phyloP scores from a whole-genome alignment of 2,329 filamentous ascomycete species.

The Fonsecaea monophora region DNA sequence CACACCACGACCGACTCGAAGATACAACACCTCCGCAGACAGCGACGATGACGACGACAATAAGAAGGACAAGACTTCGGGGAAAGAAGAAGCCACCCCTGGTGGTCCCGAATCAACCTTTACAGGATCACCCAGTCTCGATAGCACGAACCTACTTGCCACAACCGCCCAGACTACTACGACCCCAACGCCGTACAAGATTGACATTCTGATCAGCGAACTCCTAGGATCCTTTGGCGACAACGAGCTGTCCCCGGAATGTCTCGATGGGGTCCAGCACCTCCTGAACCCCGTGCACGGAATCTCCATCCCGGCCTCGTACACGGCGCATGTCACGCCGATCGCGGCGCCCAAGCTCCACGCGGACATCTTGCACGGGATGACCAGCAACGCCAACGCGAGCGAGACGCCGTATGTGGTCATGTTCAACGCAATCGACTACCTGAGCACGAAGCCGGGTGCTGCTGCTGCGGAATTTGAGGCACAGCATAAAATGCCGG shows the following conservation, averaged over 20 bases:
- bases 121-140: conserved; percentile 61
- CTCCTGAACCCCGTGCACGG: conserved; percentile 80
- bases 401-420: conserved; percentile 95
- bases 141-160: conserved; percentile 30
- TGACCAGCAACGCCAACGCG: conserved; percentile 67
- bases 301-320: conserved; percentile 91
- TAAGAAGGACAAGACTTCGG: conserved; percentile 41
- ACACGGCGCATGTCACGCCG: conserved; percentile 92
- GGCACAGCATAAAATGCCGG: neutral
- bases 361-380: conserved; percentile 75
- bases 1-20: conserved; percentile 33
- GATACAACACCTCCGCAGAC: conserved; percentile 33
- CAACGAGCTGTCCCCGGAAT: conserved; percentile 96
- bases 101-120: conserved; percentile 24
- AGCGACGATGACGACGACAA: conserved; percentile 42
- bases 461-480: neutral
- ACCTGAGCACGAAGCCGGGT: conserved; percentile 71
- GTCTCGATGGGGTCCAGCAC: conserved; percentile 91
- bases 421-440: conserved; percentile 87
- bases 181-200: conserved; percentile 45
- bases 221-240: conserved; percentile 94
- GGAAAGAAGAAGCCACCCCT: conserved; percentile 45
- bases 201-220: conserved; percentile 94
- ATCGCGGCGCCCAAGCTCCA: conserved; percentile 86
- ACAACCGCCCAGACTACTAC: conserved; percentile 21